Evolutionary conservation across 2,329 filamentous ascomycete species (phyloP), one percentile per base, ranked within the genome.

Genomic region (Tricladium varicosporioides): DNA sequence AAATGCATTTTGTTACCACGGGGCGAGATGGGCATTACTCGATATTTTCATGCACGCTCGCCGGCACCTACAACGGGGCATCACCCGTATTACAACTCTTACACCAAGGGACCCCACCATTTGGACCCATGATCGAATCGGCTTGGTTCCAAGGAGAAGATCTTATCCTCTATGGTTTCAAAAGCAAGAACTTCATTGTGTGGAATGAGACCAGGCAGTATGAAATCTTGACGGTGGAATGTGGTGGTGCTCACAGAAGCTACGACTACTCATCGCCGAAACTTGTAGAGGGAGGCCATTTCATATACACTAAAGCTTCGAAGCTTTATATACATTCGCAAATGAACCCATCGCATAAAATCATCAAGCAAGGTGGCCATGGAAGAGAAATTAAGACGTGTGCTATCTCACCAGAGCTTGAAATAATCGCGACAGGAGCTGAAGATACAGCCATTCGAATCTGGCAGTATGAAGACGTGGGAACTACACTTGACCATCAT

Each of bases 371-470:
- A 0, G 93, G 94, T 5, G 84, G 84, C 0, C 94, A 99, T 71
- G 94, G 94, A 0, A 80, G 94, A 54, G 94, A 99, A 72, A 89
- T 97, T 64, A 90, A 89, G 70, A 74, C 82, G 1, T 72, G 83
- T 59, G 80, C 84, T 16, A 67, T 81, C 2, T 78, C 78, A 65
- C 32, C 44, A 27, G 60, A 55, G 54, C 64, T 48, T 8, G 67
- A 67, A 5, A 67, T 87, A 4, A 75, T 89, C 36, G 87, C 85
- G 1, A 89, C 87, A 1, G 87, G 86, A 0, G 83, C 85, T 0
- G 87, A 90, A 70, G 87, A 90, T 66, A 90, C 87, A 0, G 75
- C 81, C 13, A 89, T 99, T 59, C 87, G 90, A 32, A 81, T 97
- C 31, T 95, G 86, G 79, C 71, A 75, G 40, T 79, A 80, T 42